Conservation (phyloP, 2,329 filamentous ascomycete genomes). For the Rasamsonia emersonii region DNA sequence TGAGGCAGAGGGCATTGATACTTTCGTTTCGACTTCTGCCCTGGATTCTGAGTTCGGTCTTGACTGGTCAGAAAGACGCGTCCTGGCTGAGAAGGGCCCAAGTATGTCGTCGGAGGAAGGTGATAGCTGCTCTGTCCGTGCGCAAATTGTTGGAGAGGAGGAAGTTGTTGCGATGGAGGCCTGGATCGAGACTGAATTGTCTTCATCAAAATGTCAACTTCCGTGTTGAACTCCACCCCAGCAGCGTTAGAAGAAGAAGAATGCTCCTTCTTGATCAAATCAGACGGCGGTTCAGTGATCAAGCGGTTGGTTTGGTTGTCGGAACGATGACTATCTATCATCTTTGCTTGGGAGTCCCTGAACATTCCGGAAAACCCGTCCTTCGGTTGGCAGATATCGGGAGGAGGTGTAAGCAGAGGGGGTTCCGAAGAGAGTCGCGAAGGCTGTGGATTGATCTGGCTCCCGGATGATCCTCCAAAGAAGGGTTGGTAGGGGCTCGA, state of each 20-base stretch:
- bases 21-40: slow-evolving; percentile 45
- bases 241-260: slow-evolving; percentile 9
- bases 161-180: slow-evolving; percentile 22
- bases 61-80: slow-evolving; percentile 21
- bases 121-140: slow-evolving; percentile 13
- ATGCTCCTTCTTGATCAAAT: slow-evolving; percentile 4
- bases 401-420: slow-evolving; percentile 24
- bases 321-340: no score
- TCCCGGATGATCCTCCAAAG: slow-evolving; percentile 16
- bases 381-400: slow-evolving; percentile 30
- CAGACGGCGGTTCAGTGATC: no score
- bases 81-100: slow-evolving; percentile 15
- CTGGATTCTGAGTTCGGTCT: slow-evolving; percentile 25
- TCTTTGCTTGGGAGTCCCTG: slow-evolving; percentile 10
- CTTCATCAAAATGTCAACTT: slow-evolving; percentile 82
- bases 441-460: slow-evolving; percentile 15
- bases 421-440: slow-evolving; percentile 22
- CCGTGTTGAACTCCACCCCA: slow-evolving; percentile 63
- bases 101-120: slow-evolving; percentile 15
- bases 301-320: no score
- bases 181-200: slow-evolving; percentile 57
- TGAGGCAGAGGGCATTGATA: slow-evolving; percentile 65
- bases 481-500: slow-evolving; percentile 25
- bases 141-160: slow-evolving; percentile 27
- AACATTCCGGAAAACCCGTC: slow-evolving; percentile 24